Evolutionary conservation across 2,329 filamentous ascomycete species (phyloP).

Genomic region (Ceratocystis huliohia): DNA sequence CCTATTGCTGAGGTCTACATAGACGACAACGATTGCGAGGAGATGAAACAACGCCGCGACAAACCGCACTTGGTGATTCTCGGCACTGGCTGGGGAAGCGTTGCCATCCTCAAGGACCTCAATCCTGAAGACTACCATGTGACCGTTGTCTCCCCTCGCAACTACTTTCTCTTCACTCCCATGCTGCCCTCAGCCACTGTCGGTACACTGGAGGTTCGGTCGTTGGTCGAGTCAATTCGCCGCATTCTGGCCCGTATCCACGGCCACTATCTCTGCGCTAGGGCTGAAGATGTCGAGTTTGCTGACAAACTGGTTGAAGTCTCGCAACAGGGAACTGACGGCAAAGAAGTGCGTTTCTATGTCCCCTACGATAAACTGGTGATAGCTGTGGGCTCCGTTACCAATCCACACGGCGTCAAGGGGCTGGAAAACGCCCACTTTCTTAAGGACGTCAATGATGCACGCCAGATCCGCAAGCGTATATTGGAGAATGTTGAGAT

Average conservation of each 20-base stretch:
- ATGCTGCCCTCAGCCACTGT: constrained; percentile 97
- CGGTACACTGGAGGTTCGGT: constrained; percentile 81
- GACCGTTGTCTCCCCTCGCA: constrained; percentile 84
- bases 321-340: constrained; percentile 55
- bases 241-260: constrained; percentile 64
- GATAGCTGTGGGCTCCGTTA: constrained; percentile 78
- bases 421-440: constrained; percentile 90
- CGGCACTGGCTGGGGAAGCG: constrained; percentile 88
- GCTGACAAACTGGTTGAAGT: constrained; percentile 83
- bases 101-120: constrained; percentile 79
- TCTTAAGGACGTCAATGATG: constrained; percentile 89
- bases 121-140: constrained; percentile 90
- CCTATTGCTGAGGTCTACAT: constrained; percentile 80
- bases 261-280: constrained; percentile 82
- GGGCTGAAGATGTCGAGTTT: constrained; percentile 81
- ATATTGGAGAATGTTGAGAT: constrained; percentile 82
- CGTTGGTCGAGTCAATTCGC: constrained; percentile 83
- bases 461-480: constrained; percentile 74
- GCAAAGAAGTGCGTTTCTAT: constrained; percentile 73
- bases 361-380: constrained; percentile 96
- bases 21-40: constrained; percentile 71
- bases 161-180: constrained; percentile 96
- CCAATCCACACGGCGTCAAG: constrained; percentile 91
- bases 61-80: constrained; percentile 90
- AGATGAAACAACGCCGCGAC: constrained; percentile 58